Percentiles rank a stretch among this genome's conserved stretches.
phyloP scores from a whole-genome alignment of 2,329 filamentous ascomycete species.

The Phyllosticta citrichinensis region DNA sequence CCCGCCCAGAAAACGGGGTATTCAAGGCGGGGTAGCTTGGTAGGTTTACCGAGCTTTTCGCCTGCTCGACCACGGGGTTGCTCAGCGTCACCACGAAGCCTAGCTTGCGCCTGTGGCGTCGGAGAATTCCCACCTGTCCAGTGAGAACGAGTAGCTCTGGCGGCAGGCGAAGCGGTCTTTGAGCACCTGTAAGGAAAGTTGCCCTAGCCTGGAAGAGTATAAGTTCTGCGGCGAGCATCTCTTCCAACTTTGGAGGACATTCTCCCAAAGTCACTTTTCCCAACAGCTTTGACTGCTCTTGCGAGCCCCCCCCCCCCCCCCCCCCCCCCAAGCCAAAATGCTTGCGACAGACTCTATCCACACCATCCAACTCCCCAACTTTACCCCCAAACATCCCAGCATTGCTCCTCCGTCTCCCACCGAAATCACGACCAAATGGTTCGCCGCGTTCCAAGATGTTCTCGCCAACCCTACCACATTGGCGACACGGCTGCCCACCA shows the following conservation, averaged over 20 bases:
- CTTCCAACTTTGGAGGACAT: not conserved
- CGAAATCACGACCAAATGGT: slow-evolving; percentile 20
- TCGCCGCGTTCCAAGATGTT: slow-evolving; percentile 17
- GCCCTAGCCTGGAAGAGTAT: not conserved
- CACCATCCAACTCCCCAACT: slow-evolving; percentile 19
- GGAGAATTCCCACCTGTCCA: not conserved
- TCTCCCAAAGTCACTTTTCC: not conserved
- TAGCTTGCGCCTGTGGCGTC: not conserved
- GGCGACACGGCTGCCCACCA: slow-evolving; percentile 10
- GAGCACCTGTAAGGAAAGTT: not conserved
- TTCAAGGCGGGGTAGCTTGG: not conserved
- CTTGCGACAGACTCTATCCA: slow-evolving; percentile 17
- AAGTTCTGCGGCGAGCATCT: not conserved
- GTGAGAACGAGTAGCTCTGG: not conserved
- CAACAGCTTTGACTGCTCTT: not conserved
- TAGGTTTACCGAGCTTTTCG: not conserved
- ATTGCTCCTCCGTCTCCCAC: slow-evolving; percentile 12
- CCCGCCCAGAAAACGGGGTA: not conserved
- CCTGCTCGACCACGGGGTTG: not conserved
- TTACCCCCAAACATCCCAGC: slow-evolving; percentile 13
- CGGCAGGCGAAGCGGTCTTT: not conserved
- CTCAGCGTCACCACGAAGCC: not conserved
- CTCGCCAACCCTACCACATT: slow-evolving; percentile 14
- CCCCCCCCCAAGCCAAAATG: slow-evolving; percentile 10
- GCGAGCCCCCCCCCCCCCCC: no score